A percentile compares a stretch with the other conserved stretches of the same genome.
Conservation (phyloP, 2,329 filamentous ascomycete species). For the Gnomoniopsis smithogilvyi region DNA sequence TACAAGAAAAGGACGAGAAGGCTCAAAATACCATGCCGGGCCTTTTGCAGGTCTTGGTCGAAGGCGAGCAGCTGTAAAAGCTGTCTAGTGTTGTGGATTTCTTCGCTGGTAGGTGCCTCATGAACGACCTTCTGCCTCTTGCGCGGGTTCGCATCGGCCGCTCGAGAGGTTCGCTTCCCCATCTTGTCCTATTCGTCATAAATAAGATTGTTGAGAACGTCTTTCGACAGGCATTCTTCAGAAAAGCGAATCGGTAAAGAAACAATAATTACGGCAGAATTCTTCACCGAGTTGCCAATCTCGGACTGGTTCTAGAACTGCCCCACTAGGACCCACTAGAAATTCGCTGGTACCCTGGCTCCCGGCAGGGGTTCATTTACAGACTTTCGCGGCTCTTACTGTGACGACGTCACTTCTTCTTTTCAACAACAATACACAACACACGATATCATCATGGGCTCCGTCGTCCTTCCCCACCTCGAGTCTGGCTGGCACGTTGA, state of each 20-base stretch:
- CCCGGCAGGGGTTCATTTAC: no score
- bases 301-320: no score
- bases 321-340: no score
- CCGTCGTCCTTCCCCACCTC: slow-evolving; percentile 88
- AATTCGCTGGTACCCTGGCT: no score
- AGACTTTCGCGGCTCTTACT: background rate
- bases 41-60: slow-evolving; percentile 64
- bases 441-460: slow-evolving; percentile 53
- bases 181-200: background rate
- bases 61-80: slow-evolving; percentile 67
- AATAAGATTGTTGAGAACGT: background rate
- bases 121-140: slow-evolving; percentile 57
- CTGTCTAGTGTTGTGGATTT: slow-evolving; percentile 62
- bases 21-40: slow-evolving; percentile 57
- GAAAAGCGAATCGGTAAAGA: no score
- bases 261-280: no score
- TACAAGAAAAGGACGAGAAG: background rate
- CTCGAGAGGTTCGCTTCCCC: slow-evolving; percentile 20
- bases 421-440: background rate
- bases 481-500: slow-evolving; percentile 96
- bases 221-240: background rate
- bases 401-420: background rate
- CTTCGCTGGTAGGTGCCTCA: slow-evolving; percentile 56
- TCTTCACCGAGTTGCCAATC: no score
- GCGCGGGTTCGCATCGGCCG: slow-evolving; percentile 38